Percentiles rank a stretch among this genome's conserved stretches.
Evolutionary conservation across 2,329 filamentous ascomycete genomes (phyloP).

Genomic region (Phaeosphaeria sp.): DNA sequence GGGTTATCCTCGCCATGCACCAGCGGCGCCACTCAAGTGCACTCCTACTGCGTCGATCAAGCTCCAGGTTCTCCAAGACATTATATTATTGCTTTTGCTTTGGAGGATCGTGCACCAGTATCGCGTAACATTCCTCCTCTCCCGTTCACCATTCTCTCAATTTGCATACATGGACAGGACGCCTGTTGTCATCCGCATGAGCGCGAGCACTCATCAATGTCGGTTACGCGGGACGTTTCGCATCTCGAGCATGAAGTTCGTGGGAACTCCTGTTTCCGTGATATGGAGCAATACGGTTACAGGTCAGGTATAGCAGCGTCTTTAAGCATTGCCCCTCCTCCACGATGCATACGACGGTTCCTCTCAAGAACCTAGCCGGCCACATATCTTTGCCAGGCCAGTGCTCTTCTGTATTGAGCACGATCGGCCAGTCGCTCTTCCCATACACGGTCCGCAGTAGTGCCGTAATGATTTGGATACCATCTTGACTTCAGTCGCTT

Average conservation of each 20-base stretch:
- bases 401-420: background rate
- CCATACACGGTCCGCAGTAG: background rate
- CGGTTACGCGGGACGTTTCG: conserved; percentile 20
- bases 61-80: background rate
- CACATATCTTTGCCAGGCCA: background rate
- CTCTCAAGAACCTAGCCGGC: background rate
- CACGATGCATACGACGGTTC: conserved; percentile 7
- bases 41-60: background rate
- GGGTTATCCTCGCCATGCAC: background rate
- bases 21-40: background rate
- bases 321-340: conserved; percentile 13
- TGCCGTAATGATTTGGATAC: conserved; percentile 1
- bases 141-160: too few relatives aligned
- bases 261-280: conserved; percentile 23
- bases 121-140: too few relatives aligned
- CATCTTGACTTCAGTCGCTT: background rate
- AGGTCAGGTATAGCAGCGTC: conserved; percentile 10
- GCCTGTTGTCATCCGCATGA: too few relatives aligned
- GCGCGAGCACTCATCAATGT: background rate
- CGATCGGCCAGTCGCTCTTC: conserved; percentile 3
- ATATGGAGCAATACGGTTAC: conserved; percentile 29
- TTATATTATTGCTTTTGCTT: background rate
- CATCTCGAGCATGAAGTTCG: conserved; percentile 12
- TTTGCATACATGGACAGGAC: too few relatives aligned
- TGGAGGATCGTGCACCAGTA: background rate